These are phyloP conservation scores for Arachnopeziza araneosa DNA, from an alignment of 2,329 filamentous ascomycete genomes.

Conservation along the genomic window DNA sequence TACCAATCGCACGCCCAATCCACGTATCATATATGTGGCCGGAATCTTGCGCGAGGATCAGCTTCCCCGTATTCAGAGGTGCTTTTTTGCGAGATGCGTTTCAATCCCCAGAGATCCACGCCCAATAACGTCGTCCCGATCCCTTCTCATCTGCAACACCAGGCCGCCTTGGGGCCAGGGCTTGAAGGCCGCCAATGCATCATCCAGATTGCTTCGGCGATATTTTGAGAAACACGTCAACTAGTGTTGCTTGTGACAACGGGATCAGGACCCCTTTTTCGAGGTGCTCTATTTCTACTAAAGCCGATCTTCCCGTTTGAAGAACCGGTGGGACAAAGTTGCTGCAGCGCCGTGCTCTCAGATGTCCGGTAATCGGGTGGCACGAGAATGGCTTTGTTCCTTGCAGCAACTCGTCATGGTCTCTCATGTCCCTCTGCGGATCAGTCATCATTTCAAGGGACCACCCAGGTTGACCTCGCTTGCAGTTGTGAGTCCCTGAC, in stretches of 20 bases:
- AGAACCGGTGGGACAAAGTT: background rate
- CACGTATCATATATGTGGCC: background rate
- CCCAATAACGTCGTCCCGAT: background rate
- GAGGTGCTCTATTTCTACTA: too few species aligned
- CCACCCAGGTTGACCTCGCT: background rate
- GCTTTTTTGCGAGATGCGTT: background rate
- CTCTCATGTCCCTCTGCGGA: too few species aligned
- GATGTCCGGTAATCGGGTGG: background rate
- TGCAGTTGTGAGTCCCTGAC: background rate
- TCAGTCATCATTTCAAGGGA: too few species aligned
- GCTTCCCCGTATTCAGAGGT: background rate
- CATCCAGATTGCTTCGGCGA: background rate
- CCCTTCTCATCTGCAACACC: background rate
- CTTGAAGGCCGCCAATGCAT: too few species aligned
- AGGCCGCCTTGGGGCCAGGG: too few species aligned
- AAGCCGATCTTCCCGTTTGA: background rate
- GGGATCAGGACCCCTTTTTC: background rate
- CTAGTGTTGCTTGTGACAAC: too few species aligned
- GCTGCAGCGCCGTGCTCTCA: background rate
- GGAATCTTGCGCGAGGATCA: background rate
- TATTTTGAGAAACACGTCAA: background rate
- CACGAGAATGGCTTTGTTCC: background rate
- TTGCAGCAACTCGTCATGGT: background rate
- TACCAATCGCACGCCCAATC: background rate
- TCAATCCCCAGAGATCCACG: background rate